A percentile compares a stretch with the other conserved stretches of the same genome.
Conservation (phyloP, 108 stramenopile species). For the Schizochytrium sp. region DNA sequence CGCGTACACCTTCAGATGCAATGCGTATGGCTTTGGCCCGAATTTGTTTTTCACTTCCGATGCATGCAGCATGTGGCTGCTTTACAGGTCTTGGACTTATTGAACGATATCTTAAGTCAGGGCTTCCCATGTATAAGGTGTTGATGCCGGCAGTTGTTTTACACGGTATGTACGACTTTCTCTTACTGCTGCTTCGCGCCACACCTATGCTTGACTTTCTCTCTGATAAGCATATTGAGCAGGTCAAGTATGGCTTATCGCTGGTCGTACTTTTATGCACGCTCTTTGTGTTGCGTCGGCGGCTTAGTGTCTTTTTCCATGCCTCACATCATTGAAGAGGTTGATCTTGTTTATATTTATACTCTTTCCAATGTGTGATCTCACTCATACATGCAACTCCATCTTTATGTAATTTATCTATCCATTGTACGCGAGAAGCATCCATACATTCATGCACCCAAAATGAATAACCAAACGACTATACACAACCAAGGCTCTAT, state of each 20-base stretch:
- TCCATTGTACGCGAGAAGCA: no score
- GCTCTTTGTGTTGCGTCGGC: not conserved
- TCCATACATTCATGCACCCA: no score
- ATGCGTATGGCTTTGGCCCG: not conserved
- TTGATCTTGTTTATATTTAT: not conserved
- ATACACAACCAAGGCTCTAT: no score
- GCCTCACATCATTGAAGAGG: not conserved
- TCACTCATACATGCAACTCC: no score
- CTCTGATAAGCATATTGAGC: not conserved
- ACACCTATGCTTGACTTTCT: constrained; percentile 3
- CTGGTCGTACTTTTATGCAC: not conserved
- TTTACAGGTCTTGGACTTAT: constrained; percentile 46
- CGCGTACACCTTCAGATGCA: not conserved
- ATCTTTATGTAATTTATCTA: no score
- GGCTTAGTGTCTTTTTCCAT: not conserved
- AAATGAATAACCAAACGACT: no score
- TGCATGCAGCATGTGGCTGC: constrained; percentile 57
- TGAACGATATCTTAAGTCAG: constrained; percentile 29
- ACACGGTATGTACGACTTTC: constrained; percentile 22
- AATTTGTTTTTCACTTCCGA: constrained; percentile 36
- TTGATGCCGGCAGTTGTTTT: constrained; percentile 9
- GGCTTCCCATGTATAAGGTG: not conserved
- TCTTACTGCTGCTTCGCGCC: not conserved
- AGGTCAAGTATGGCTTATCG: constrained; percentile 21
- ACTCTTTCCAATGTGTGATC: no score